These are phyloP conservation scores for Paramyrothecium sp. DNA, from an alignment of 2,329 filamentous ascomycete species.

Conservation along the genomic window DNA sequence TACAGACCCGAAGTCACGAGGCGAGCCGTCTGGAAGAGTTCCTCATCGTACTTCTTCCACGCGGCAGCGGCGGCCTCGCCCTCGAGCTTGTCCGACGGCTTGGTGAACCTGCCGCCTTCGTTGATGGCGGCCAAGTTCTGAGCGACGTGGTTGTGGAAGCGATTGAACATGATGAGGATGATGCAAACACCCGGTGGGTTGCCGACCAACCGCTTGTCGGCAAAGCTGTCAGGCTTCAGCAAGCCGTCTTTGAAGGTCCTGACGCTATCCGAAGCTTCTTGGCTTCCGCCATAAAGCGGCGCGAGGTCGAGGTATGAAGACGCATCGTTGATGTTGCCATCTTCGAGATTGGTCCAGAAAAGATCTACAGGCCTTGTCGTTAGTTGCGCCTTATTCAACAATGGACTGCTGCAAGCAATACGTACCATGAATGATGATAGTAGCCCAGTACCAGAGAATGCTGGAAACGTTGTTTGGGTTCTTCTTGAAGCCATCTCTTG, in stretches of 20 bases:
- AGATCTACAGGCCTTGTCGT: slow-evolving; percentile 43
- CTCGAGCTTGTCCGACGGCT: slow-evolving; percentile 50
- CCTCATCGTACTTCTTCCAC: slow-evolving; percentile 72
- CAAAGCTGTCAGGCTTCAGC: slow-evolving; percentile 71
- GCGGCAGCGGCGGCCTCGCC: slow-evolving; percentile 48
- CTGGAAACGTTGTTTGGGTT: slow-evolving; percentile 73
- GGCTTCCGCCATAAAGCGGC: slow-evolving; percentile 69
- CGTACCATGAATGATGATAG: slow-evolving; percentile 68
- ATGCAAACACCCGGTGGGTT: slow-evolving; percentile 73
- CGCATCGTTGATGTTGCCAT: slow-evolving; percentile 62
- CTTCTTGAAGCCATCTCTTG: slow-evolving; percentile 43
- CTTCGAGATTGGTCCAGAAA: slow-evolving; percentile 65
- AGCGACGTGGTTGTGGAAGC: slow-evolving; percentile 86
- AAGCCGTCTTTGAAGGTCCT: slow-evolving; percentile 69
- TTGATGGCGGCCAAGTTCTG: slow-evolving; percentile 82
- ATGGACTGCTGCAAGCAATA: rapidly evolving
- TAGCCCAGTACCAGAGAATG: slow-evolving; percentile 71
- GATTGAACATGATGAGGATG: slow-evolving; percentile 74
- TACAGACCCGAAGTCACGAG: slow-evolving; percentile 74
- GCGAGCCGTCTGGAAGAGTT: slow-evolving; percentile 76
- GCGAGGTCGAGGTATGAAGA: slow-evolving; percentile 72
- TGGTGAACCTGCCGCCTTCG: slow-evolving; percentile 74
- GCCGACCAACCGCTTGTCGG: slow-evolving; percentile 67
- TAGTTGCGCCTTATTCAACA: neutral
- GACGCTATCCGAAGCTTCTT: slow-evolving; percentile 64